A percentile compares a stretch with the other conserved stretches of the same genome.
phyloP scores from a whole-genome alignment of 2,329 filamentous ascomycete species.

The Arthrinium puccinioides region DNA sequence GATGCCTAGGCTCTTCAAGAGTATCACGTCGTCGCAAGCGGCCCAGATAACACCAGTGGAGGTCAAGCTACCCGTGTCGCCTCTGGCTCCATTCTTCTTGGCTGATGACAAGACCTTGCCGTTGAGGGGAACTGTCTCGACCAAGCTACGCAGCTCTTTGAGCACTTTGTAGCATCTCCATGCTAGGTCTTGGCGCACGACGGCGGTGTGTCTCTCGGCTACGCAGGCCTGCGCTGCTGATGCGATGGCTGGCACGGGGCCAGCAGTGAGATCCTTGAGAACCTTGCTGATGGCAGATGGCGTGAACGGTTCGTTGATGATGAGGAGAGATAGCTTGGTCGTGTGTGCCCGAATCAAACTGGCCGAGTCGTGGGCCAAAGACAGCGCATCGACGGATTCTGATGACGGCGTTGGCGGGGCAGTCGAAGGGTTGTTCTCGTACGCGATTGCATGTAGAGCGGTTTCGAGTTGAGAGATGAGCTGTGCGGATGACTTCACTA shows the following conservation, averaged over 20 bases:
- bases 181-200: conserved; percentile 57
- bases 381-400: conserved; percentile 47
- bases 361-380: conserved; percentile 64
- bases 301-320: conserved; percentile 82
- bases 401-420: conserved; percentile 9
- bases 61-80: conserved; percentile 47
- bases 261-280: conserved; percentile 63
- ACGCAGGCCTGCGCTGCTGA: conserved; percentile 62
- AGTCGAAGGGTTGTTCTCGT: conserved; percentile 15
- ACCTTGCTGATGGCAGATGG: conserved; percentile 66
- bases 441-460: conserved; percentile 31
- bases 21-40: conserved; percentile 66
- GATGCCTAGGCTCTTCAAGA: conserved; percentile 59
- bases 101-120: conserved; percentile 43
- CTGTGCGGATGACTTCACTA: conserved; percentile 27
- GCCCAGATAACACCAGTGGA: conserved; percentile 78
- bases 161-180: conserved; percentile 53
- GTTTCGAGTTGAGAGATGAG: conserved; percentile 36
- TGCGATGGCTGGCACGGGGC: conserved; percentile 68
- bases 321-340: conserved; percentile 80
- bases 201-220: conserved; percentile 51
- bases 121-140: conserved; percentile 52
- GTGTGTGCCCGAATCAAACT: conserved; percentile 72
- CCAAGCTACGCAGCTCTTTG: conserved; percentile 52
- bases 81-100: conserved; percentile 35